Conservation (phyloP, 805 yeast species). For the Hanseniaspora guilliermondii region DNA sequence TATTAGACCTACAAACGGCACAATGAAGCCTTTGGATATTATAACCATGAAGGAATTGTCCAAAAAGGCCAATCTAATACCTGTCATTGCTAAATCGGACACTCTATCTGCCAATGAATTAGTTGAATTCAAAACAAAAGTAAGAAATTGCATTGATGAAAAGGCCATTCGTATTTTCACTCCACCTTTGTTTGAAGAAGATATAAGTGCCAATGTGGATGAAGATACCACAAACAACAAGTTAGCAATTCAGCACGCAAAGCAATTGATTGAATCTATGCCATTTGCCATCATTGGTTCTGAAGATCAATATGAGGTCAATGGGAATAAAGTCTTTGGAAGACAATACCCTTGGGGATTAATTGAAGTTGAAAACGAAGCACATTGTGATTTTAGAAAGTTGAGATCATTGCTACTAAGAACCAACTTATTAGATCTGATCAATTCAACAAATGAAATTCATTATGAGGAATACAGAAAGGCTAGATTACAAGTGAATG, state of each 20-base stretch:
- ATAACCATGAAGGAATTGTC: slow-evolving; percentile 76
- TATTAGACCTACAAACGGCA: slow-evolving; percentile 82
- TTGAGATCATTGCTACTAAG: slow-evolving; percentile 67
- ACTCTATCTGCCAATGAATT: slow-evolving; percentile 64
- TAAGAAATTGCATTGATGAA: slow-evolving; percentile 70
- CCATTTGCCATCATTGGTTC: slow-evolving; percentile 79
- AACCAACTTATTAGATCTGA: slow-evolving; percentile 71
- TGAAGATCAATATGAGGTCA: slow-evolving; percentile 54
- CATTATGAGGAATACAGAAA: slow-evolving; percentile 75
- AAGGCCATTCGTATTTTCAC: slow-evolving; percentile 76
- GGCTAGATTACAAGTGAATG: slow-evolving; percentile 47
- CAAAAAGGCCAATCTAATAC: slow-evolving; percentile 73
- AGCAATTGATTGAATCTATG: slow-evolving; percentile 68
- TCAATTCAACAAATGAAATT: slow-evolving; percentile 64
- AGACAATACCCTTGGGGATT: slow-evolving; percentile 86
- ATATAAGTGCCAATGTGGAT: slow-evolving; percentile 11
- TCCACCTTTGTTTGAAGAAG: slow-evolving; percentile 38
- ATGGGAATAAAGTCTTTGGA: slow-evolving; percentile 56
- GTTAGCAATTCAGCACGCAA: slow-evolving; percentile 68
- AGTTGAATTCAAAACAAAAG: slow-evolving; percentile 55
- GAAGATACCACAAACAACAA: slow-evolving; percentile 1
- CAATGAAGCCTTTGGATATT: slow-evolving; percentile 75
- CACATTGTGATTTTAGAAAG: slow-evolving; percentile 74
- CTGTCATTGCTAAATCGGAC: slow-evolving; percentile 81
- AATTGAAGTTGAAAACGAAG: slow-evolving; percentile 76